These are phyloP conservation scores for Jaapia argillacea DNA, from an alignment of 768 basidiomycete genomes.

Conservation along the genomic window DNA sequence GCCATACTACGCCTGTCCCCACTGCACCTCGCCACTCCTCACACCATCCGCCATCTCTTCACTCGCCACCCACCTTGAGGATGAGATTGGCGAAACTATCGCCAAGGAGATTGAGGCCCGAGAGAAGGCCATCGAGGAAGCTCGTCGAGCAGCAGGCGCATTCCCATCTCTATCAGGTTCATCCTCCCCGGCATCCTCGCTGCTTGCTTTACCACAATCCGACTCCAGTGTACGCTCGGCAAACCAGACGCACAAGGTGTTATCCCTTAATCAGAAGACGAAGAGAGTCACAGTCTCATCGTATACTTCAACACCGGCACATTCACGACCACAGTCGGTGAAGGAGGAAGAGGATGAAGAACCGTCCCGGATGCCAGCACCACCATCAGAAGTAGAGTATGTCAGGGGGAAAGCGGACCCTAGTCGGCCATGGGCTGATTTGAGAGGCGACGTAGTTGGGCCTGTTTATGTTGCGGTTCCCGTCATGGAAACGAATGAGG, in stretches of 20 bases:
- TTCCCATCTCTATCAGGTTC: slow-evolving; percentile 43
- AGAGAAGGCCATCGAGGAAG: slow-evolving; percentile 35
- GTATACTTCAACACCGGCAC: slow-evolving; percentile 26
- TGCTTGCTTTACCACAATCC: too few relatives aligned
- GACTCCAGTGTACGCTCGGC: slow-evolving; percentile 13
- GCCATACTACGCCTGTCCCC: slow-evolving; percentile 45
- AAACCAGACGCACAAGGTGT: slow-evolving; percentile 41
- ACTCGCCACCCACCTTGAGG: slow-evolving; percentile 34
- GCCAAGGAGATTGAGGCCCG: slow-evolving; percentile 39
- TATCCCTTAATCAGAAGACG: slow-evolving; percentile 40
- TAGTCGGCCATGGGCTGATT: slow-evolving; percentile 29
- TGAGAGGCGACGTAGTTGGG: too few relatives aligned
- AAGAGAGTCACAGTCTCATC: slow-evolving; percentile 45
- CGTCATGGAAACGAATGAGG: too few relatives aligned
- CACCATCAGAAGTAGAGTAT: slow-evolving; percentile 25
- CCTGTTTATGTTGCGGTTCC: too few relatives aligned
- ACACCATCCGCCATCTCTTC: slow-evolving; percentile 19
- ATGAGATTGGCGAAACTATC: slow-evolving; percentile 31
- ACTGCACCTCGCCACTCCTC: slow-evolving; percentile 34
- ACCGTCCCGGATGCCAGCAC: slow-evolving; percentile 28
- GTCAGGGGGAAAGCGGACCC: slow-evolving; percentile 19
- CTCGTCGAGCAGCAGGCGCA: slow-evolving; percentile 41
- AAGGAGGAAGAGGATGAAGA: slow-evolving; percentile 22
- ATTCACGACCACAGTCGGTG: slow-evolving; percentile 25
- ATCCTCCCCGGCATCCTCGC: slow-evolving; percentile 1